Conservation (phyloP, 345 rosid species). For the Geranium brycei region DNA sequence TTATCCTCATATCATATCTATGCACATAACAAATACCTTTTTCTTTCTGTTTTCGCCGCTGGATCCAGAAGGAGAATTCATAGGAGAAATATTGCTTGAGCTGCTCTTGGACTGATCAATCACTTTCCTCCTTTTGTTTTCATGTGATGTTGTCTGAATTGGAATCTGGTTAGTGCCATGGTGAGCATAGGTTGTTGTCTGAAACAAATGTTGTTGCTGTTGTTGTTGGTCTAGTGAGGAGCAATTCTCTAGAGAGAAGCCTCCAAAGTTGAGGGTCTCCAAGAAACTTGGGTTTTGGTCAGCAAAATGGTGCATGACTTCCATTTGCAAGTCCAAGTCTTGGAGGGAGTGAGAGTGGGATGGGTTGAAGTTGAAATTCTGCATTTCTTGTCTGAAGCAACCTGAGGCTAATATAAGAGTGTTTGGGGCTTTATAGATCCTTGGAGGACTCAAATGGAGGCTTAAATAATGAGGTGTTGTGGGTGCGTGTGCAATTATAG, state of each 20-base stretch:
- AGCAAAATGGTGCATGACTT: constrained; percentile 19
- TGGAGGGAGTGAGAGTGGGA: constrained; percentile 10
- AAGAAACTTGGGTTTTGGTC: constrained; percentile 19
- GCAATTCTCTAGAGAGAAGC: constrained; percentile 16
- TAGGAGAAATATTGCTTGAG: constrained; percentile 14
- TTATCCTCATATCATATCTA: no score
- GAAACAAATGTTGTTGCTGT: constrained; percentile 8
- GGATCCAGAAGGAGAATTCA: constrained; percentile 8
- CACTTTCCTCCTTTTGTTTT: constrained; percentile 17
- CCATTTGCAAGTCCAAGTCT: constrained; percentile 20
- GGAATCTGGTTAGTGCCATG: constrained; percentile 9
- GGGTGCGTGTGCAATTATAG: constrained; percentile 4
- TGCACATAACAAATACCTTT: constrained; percentile 6
- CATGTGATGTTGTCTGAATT: neutral
- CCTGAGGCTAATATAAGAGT: constrained; percentile 14
- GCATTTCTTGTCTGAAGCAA: constrained; percentile 18
- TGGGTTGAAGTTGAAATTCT: constrained; percentile 13
- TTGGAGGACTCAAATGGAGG: constrained; percentile 4
- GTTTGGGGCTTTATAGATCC: neutral
- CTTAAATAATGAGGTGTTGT: neutral
- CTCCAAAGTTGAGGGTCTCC: constrained; percentile 16
- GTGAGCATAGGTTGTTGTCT: constrained; percentile 3
- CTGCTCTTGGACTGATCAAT: constrained; percentile 15
- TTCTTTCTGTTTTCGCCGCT: constrained; percentile 11
- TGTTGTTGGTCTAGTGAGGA: neutral